These are phyloP conservation scores for Mycena belliarum DNA, from an alignment of 768 basidiomycete genomes.

Conservation along the genomic window DNA sequence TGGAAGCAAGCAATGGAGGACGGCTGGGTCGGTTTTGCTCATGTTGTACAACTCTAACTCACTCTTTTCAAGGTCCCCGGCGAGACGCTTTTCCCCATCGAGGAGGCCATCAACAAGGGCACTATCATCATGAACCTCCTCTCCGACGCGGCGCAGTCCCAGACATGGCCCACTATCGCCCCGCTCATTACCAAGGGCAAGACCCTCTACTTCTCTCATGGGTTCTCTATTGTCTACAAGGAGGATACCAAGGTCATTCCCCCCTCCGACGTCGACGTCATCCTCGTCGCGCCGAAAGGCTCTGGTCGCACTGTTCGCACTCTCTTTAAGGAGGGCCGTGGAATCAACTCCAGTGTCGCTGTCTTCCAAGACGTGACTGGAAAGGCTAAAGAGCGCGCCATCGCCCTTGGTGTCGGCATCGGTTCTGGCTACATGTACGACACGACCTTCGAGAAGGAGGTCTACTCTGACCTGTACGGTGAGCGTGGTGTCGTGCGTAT, in stretches of 20 bases:
- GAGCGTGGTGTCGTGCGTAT: conserved; percentile 96
- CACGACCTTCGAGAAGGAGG: conserved; percentile 99
- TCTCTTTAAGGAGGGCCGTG: conserved; percentile 99
- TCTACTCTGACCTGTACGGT: conserved; percentile 98
- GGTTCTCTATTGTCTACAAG: conserved; percentile 99
- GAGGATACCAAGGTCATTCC: conserved; percentile 93
- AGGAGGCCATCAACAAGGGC: conserved; percentile 93
- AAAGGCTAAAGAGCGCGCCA: conserved; percentile 95
- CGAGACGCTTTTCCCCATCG: conserved; percentile 96
- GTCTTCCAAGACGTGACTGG: conserved; percentile 98
- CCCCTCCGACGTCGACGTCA: conserved; percentile 94
- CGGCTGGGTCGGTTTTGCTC: conserved; percentile 74
- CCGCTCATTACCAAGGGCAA: conserved; percentile 99
- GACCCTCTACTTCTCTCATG: conserved; percentile 99
- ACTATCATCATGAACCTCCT: conserved; percentile 99
- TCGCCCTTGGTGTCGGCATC: conserved; percentile 90
- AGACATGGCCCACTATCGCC: conserved; percentile 86
- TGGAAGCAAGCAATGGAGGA: conserved; percentile 96
- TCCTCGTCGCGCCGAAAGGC: conserved; percentile 98
- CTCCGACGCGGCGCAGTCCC: conserved; percentile 98
- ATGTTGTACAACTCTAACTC: neutral
- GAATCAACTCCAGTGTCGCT: conserved; percentile 93
- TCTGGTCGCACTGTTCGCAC: conserved; percentile 99
- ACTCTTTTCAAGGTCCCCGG: conserved; percentile 71
- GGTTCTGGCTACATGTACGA: conserved; percentile 99